Evolutionary conservation across 208 protist species (phyloP), one percentile per base, ranked within the genome.

Genomic region (Lotmaria passim): DNA sequence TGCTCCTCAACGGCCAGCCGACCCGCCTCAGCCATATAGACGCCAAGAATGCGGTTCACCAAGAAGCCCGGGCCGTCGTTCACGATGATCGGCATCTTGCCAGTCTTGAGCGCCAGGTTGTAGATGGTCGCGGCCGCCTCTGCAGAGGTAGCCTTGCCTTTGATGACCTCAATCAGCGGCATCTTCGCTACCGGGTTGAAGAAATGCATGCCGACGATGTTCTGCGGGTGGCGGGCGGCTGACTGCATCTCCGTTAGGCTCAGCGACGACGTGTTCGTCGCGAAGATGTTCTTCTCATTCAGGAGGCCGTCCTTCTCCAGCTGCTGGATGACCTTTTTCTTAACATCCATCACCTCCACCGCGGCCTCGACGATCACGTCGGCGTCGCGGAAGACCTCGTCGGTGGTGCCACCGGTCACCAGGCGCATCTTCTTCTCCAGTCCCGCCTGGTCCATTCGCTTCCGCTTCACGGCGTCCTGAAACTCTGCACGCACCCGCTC

Each of bases 181-280:
- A 98, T 98, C 77, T 96, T 97, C 26, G 86, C 64, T 12, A 98
- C 95, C 11, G 95, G 95, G 75, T 95, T 96, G 86, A 98, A 98
- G 76, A 97, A 98, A 78, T 98, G 95, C 92, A 98, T 97, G 66
- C 95, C 95, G 59, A 97, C 84, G 66, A 98, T 86, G 55, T 86
- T 83, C 57, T 90, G 58, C 31, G 93, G 92, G 69, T 81, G 81
- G 69, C 83, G 85, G 30, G 86, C 83, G 36, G 78, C 88, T 10
- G 62, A 75, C 59, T 94, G 90, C 73, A 98, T 81, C 73, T 98
- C 87, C 14, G 80, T 86, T 50, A 98, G 85, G 60, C 92, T 92
- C 15, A 98, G 80, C 24, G 96, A 96, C 3, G 91, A 97, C 19
- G 96, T 98, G 81, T 98, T 98, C 46, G 94, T 94, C 12, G 93